phyloP scores from a whole-genome alignment of 2,329 filamentous ascomycete species.

The Colletotrichum abscissum region DNA sequence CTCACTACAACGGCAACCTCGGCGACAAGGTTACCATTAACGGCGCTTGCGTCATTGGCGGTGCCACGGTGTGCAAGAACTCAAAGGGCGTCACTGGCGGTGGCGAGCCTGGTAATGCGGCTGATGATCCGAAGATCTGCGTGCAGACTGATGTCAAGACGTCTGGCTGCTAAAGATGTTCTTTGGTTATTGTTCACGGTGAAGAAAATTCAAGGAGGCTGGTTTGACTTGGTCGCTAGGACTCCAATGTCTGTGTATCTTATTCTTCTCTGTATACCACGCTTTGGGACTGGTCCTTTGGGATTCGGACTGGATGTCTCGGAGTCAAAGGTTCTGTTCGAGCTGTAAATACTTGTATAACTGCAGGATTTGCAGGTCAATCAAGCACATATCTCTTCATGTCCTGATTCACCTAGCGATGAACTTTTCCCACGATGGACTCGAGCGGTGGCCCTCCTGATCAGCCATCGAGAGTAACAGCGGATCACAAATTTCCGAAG shows the following conservation, averaged over 20 bases:
- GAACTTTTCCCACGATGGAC: not conserved
- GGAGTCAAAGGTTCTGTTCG: not conserved
- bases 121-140: constrained; percentile 20
- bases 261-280: not conserved
- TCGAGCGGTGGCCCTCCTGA: not conserved
- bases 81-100: constrained; percentile 49
- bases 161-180: constrained; percentile 19
- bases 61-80: constrained; percentile 30
- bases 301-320: not conserved
- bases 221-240: not conserved
- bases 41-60: constrained; percentile 29
- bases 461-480: not conserved
- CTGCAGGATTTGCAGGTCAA: constrained; percentile 1
- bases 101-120: constrained; percentile 44
- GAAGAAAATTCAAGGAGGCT: too few species aligned
- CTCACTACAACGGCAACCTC: constrained; percentile 47
- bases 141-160: constrained; percentile 22
- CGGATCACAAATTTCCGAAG: not conserved
- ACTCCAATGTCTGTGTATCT: not conserved
- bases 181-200: not conserved
- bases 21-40: constrained; percentile 38
- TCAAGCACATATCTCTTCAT: constrained; percentile 28
- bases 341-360: constrained; percentile 20
- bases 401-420: constrained; percentile 32
- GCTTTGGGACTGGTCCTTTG: not conserved